Evolutionary conservation across 2,329 filamentous ascomycete species (phyloP), one percentile per base, ranked within the genome.

Genomic region (Bipolaris victoriae): DNA sequence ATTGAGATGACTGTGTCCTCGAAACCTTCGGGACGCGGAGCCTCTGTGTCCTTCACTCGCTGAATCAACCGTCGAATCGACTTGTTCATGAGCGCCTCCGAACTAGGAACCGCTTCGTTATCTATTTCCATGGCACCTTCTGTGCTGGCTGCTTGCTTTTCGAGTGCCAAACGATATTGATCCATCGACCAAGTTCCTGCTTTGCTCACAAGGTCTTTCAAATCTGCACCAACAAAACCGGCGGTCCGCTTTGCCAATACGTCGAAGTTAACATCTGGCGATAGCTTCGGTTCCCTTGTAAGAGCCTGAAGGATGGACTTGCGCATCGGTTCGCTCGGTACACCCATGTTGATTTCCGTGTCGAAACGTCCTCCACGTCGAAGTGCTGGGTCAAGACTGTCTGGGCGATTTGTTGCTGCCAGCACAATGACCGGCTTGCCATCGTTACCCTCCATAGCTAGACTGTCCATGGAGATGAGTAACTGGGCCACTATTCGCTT

Each of bases 181-280:
- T 86, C 83, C 73, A 89, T 88, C n/a, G 86, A 86, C 67, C 84
- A 83, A 5, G 84, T 82, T 5, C 86, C 86, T 3, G 87, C 87
- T 50, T 88, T 88, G 39, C 85, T 85, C 3, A 88, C 86, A 3
- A 90, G 78, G 68, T 89, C 89, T 61, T 90, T 87, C 3, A 99
- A 80, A 79, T 99, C 95, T 5, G 91, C 91, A 10, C 93, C 94
- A 0, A 99, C 94, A 65, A 95, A 99, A 1, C 95, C 95, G 5
- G 95, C 91, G 0, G 94, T 98, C 66, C 88, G 83, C 68, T 91
- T 93, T 5, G 94, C 92, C 3, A 99, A 80, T 15, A 84, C 79
- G 24, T 79, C 79, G 65, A 94, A 90, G 71, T 96, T 86, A 18
- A 98, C 85, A 58, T 92, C 87, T 3, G 84, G 82, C 0, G 86